Percentiles rank a stretch among this genome's conserved stretches.
phyloP scores from a whole-genome alignment of 2,329 filamentous ascomycete genomes.

The Exophiala dermatitidis region DNA sequence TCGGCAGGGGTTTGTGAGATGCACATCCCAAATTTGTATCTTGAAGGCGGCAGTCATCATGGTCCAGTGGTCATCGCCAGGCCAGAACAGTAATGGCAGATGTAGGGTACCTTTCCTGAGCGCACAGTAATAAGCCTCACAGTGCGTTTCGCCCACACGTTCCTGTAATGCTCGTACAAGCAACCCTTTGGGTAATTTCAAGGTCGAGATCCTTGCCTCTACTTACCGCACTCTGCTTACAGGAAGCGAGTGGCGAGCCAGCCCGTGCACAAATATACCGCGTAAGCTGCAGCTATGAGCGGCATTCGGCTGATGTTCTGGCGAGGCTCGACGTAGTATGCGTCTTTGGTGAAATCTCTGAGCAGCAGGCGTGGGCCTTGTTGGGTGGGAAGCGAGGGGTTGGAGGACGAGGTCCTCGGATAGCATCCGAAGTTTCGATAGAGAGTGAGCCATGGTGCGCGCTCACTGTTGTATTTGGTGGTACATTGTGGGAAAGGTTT shows the following conservation, averaged over 20 bases:
- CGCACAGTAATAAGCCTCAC: too few species aligned
- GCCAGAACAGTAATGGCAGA: background rate
- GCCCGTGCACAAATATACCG: background rate
- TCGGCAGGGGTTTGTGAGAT: background rate
- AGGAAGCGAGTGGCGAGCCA: background rate
- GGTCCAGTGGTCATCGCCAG: background rate
- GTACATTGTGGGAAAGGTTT: background rate
- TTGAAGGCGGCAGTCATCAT: background rate
- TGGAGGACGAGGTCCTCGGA: conserved; percentile 7
- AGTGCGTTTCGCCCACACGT: too few species aligned
- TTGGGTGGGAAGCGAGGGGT: conserved; percentile 6
- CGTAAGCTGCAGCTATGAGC: background rate
- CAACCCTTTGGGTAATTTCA: too few species aligned
- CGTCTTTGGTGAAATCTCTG: background rate
- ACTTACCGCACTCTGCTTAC: too few species aligned
- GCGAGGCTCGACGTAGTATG: background rate
- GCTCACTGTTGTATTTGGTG: background rate
- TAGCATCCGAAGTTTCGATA: conserved; percentile 3
- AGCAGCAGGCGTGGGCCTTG: background rate
- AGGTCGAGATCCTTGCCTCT: too few species aligned
- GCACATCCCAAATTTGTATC: background rate
- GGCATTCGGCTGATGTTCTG: background rate
- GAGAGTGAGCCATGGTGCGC: background rate
- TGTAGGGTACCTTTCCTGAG: too few species aligned
- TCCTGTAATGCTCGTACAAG: too few species aligned